phyloP scores from a whole-genome alignment of 1,284 basidiomycete genomes.

The Ustilago lituana region DNA sequence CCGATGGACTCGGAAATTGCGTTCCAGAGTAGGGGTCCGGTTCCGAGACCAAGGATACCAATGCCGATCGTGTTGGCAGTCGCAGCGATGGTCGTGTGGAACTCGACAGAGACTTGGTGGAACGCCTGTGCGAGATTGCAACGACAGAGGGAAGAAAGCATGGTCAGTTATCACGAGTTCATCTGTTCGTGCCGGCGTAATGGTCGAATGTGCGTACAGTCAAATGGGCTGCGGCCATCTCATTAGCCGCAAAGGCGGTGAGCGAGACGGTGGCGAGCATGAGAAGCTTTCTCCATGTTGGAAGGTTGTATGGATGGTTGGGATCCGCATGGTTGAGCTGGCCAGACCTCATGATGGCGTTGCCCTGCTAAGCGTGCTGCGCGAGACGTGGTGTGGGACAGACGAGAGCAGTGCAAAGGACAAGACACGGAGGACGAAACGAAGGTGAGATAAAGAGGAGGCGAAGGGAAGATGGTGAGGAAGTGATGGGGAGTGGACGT shows the following conservation, averaged over 20 bases:
- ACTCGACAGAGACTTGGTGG: conserved; percentile 52
- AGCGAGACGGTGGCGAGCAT: conserved; percentile 60
- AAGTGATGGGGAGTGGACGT: no score
- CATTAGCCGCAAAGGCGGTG: conserved; percentile 63
- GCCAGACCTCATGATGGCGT: conserved; percentile 24
- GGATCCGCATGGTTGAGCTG: conserved; percentile 43
- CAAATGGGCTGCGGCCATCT: conserved; percentile 54
- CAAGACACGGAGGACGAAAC: no score
- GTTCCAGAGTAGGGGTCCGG: conserved; percentile 65
- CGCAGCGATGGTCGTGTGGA: conserved; percentile 51
- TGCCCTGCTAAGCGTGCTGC: no score
- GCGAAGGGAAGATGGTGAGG: not conserved
- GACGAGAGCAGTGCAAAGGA: no score
- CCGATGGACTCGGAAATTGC: conserved; percentile 58
- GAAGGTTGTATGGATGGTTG: conserved; percentile 52
- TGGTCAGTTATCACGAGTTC: conserved; percentile 3
- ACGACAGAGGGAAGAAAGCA: not conserved
- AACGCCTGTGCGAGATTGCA: conserved; percentile 18
- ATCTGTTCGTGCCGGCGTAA: no score
- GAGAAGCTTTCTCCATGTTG: conserved; percentile 58
- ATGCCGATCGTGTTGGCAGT: conserved; percentile 68
- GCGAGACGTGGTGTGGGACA: no score
- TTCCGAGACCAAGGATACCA: conserved; percentile 67
- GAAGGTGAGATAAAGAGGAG: no score
- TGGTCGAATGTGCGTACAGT: conserved; percentile 29